Conservation (phyloP, 257 asterid species). For the Anisodus tanguticus region DNA sequence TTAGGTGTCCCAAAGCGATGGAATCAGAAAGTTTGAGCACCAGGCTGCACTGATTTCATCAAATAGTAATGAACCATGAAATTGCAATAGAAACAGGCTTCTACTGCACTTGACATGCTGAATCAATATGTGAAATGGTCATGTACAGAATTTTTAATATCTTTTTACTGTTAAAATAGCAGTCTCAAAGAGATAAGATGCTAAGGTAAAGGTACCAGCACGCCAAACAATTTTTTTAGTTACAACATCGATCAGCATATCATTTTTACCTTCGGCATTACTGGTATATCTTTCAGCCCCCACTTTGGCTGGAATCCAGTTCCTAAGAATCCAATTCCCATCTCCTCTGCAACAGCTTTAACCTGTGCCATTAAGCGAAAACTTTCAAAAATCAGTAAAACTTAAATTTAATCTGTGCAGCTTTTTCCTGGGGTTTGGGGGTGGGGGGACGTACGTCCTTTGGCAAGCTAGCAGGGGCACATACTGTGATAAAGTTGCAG, state of each 20-base stretch:
- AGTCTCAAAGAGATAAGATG: conserved; percentile 27
- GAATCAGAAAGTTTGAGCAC: background rate
- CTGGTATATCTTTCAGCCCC: conserved; percentile 86
- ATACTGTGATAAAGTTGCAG: background rate
- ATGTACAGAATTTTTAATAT: background rate
- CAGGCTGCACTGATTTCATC: background rate
- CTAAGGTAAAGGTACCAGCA: conserved; percentile 1
- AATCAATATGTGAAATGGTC: background rate
- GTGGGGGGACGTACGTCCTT: background rate
- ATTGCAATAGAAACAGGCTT: background rate
- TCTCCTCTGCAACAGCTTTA: conserved; percentile 96
- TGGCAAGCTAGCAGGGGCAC: background rate
- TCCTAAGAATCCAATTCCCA: conserved; percentile 95
- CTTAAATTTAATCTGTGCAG: background rate
- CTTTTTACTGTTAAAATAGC: conserved; percentile 21
- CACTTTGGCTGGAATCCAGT: conserved; percentile 96
- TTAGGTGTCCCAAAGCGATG: background rate
- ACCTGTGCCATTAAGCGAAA: conserved; percentile 56
- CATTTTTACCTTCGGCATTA: conserved; percentile 92
- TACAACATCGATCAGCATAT: background rate
- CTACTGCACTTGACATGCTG: conserved; percentile 25
- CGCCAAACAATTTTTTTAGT: background rate
- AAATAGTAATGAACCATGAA: background rate
- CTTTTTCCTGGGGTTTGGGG: background rate
- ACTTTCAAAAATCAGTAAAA: background rate